Conservation (phyloP, 2,329 filamentous ascomycete species). For the Calonectria pauciramosa region DNA sequence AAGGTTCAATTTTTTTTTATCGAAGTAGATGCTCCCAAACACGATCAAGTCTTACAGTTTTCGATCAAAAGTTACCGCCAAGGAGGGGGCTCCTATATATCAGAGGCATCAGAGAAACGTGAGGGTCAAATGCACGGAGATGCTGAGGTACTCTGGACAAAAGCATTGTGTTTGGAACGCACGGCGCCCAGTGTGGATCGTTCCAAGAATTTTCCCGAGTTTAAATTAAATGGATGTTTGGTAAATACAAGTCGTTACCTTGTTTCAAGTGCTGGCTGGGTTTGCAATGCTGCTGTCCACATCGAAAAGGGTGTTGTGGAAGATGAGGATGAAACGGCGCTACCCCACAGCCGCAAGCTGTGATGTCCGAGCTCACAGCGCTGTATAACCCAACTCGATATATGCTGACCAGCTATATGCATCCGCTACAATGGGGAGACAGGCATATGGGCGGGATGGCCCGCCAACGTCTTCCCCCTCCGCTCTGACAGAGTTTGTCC, state of each 20-base stretch:
- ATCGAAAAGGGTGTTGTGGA: neutral
- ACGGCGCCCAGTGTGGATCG: neutral
- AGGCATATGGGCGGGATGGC: neutral
- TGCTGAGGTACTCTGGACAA: neutral
- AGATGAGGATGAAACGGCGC: neutral
- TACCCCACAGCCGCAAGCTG: neutral
- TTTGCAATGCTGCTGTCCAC: neutral
- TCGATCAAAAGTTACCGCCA: neutral
- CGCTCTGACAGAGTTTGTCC: neutral
- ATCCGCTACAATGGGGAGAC: neutral
- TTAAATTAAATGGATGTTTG: neutral
- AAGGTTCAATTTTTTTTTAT: neutral
- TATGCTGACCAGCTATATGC: neutral
- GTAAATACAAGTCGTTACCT: neutral
- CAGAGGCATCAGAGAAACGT: slow-evolving; percentile 6
- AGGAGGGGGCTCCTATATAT: neutral
- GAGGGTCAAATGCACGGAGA: slow-evolving; percentile 5
- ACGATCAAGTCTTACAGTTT: neutral
- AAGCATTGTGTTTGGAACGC: neutral
- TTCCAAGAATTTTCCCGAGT: neutral
- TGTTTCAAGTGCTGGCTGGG: neutral
- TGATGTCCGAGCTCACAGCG: neutral
- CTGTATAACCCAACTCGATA: neutral
- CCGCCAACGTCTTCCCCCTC: neutral
- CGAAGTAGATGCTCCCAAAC: neutral